phyloP scores from a whole-genome alignment of 345 rosid genomes.

The Camelina sativa region DNA sequence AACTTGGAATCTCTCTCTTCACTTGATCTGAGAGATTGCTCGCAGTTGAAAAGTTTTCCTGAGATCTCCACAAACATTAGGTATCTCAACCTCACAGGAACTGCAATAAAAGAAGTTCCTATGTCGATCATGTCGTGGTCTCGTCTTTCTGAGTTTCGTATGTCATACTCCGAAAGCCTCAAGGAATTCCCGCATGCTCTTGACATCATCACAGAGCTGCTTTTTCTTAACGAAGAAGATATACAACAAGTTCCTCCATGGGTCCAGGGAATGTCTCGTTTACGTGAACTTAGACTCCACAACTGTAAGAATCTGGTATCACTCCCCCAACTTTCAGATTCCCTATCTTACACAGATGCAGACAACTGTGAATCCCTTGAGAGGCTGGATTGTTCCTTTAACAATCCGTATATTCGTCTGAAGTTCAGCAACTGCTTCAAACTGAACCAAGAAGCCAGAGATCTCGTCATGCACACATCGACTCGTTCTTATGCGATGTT shows the following conservation, averaged over 20 bases:
- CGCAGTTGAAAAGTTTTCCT: neutral
- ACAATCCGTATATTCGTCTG: neutral
- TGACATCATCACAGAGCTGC: neutral
- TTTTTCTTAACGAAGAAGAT: neutral
- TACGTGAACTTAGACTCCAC: neutral
- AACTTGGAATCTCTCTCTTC: too few relatives aligned
- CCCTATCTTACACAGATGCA: neutral
- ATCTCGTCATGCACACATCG: neutral
- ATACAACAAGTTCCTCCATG: neutral
- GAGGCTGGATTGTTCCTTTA: neutral
- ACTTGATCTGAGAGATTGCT: neutral
- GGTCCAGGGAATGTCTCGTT: neutral
- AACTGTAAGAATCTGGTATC: neutral
- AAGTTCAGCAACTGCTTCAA: neutral
- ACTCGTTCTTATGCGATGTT: neutral
- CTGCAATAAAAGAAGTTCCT: conserved; percentile 16
- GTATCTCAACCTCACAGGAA: neutral
- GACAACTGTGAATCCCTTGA: neutral
- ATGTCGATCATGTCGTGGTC: neutral
- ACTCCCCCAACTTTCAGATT: neutral
- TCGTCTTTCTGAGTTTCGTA: neutral
- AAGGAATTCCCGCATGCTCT: neutral
- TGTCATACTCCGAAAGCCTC: conserved; percentile 5
- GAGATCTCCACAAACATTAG: neutral
- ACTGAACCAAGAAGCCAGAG: neutral